Base-by-base conservation (phyloP, 129 eudicot species). In the Flaveria brownii region DNA sequence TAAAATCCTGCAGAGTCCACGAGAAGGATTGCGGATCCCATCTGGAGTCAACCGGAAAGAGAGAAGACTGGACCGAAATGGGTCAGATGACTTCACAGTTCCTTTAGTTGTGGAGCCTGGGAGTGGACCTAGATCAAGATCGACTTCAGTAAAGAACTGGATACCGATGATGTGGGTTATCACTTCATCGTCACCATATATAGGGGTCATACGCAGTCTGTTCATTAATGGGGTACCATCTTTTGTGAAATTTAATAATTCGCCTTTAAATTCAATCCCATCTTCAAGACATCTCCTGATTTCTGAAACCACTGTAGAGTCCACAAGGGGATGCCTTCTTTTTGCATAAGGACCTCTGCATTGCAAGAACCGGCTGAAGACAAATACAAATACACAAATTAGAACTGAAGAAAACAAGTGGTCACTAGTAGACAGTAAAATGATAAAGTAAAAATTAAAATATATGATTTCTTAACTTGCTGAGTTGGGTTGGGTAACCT, bases 261-360 rank as follows among this genome's bases (percentile, higher is more conserved):
- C 97, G 12, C 98, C 98, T 82, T 88, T 91, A 74, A 93, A 93
- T 78, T 93, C 98, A 25, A 88, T 43, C 41, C 98, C 98, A 22
- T 85, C 87, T 1, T 82, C 96, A 0, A 93, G 78, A 75, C 93
- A 93, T 82, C 97, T 93, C 78, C 97, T 85, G 57, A 93, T 93
- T 83, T 93, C 97, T 20, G 96, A 84, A 55, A 91, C 96, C 9
- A 88, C 85, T 5, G 93, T 68, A 41, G 97, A 81, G 79, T 91
- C 92, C 80, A 93, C 98, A 22, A 93, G 70, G 0, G 96, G 97
- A 78, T 93, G 98, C 78, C 98, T 88, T 84, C 97, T 83, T 79
- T 93, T 88, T 49, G 98, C 98, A 70, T 84, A 93, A 52, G 98
- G 98, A 36, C 98, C 98, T 86, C 98, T 85, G 86, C 98, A 93